Evolutionary conservation across 1,284 basidiomycete genomes (phyloP), one percentile per base, ranked within the genome.

Genomic region (Ceratobasidium sp.): DNA sequence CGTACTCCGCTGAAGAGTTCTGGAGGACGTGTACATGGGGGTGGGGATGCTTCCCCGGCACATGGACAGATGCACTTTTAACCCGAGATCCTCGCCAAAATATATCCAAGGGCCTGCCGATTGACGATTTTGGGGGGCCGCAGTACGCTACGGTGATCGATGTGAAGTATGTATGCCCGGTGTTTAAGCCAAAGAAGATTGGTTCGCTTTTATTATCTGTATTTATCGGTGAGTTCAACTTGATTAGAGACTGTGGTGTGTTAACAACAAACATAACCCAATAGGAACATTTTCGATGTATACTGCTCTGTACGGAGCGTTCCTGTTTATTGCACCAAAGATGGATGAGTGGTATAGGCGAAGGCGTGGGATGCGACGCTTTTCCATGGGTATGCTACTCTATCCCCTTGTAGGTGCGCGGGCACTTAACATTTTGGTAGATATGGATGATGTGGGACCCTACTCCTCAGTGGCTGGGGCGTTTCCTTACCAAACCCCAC

Each of bases 211-310:
- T 77, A n/a, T 51, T 77, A 10, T 77, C 75, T 12, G 75, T 77
- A 6, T 77, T 77, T 51, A 60, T 77, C 51, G 75, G 75, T 77
- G 44, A 60, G 75, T 61, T 67, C 26, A 2, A 28, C 18, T 33
- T 0, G 2, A 42, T 13, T n/a, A 28, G 2, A 2, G 10, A 18
- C 4, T 33, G 33, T 33, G 23, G 13, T 20, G 42, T n/a, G 26
- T 10, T 61, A 10, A 28, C 6, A 20, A 51, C 44, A 49, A 28
- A 15, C 42, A 28, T 10, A 7, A 20, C 18, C 20, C 56, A 20
- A 46, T 68, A 77, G 75, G 75, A 7, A 77, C 75, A 13, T 77
- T 77, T 55, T 77, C 75, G 28, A 77, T 77, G 64, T 77, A 77
- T 60, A 68, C 75, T 1, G 75, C 64, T 13, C 42, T 77, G 0